Evolutionary conservation across 2,329 filamentous ascomycete species (phyloP).

Genomic region (Torrubiellomyces zombiae): DNA sequence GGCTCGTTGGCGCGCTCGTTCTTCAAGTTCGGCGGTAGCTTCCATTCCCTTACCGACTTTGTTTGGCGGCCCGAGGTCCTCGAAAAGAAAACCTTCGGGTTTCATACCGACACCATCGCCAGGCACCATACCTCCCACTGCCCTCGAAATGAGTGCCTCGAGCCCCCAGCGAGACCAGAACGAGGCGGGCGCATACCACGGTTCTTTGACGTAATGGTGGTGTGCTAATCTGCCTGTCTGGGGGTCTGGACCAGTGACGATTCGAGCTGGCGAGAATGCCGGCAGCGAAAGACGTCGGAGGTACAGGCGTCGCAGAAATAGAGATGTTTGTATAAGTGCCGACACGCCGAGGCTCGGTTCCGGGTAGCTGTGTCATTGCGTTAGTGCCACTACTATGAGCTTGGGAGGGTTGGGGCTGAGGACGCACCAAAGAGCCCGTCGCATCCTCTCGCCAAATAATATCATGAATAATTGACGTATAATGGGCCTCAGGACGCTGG

Average conservation of each 20-base stretch:
- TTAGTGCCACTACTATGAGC: background rate
- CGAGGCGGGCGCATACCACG: conserved; percentile 46
- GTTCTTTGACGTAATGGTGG: conserved; percentile 39
- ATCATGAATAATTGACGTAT: conserved; percentile 35
- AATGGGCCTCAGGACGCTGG: conserved; percentile 26
- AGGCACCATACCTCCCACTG: conserved; percentile 27
- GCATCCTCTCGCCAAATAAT: conserved; percentile 46
- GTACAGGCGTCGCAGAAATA: conserved; percentile 35
- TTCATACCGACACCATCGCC: conserved; percentile 22
- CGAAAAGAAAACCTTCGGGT: conserved; percentile 34
- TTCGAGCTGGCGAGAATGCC: conserved; percentile 24
- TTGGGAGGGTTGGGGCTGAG: background rate
- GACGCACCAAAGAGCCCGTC: conserved; percentile 46
- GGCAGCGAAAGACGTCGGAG: conserved; percentile 45
- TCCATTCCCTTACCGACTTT: conserved; percentile 35
- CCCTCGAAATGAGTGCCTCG: conserved; percentile 28
- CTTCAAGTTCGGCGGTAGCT: conserved; percentile 15
- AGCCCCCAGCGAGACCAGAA: conserved; percentile 47
- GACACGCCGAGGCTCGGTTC: conserved; percentile 22
- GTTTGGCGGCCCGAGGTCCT: conserved; percentile 44
- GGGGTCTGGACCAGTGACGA: conserved; percentile 30
- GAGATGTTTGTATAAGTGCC: conserved; percentile 25
- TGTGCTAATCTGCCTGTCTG: conserved; percentile 33
- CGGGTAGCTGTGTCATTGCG: conserved; percentile 18
- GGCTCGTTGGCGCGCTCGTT: conserved; percentile 14